A percentile compares a stretch with the other conserved stretches of the same genome.
These are phyloP conservation scores for Penicillium mononematosum DNA, from an alignment of 495 filamentous ascomycete species.

Conservation along the genomic window DNA sequence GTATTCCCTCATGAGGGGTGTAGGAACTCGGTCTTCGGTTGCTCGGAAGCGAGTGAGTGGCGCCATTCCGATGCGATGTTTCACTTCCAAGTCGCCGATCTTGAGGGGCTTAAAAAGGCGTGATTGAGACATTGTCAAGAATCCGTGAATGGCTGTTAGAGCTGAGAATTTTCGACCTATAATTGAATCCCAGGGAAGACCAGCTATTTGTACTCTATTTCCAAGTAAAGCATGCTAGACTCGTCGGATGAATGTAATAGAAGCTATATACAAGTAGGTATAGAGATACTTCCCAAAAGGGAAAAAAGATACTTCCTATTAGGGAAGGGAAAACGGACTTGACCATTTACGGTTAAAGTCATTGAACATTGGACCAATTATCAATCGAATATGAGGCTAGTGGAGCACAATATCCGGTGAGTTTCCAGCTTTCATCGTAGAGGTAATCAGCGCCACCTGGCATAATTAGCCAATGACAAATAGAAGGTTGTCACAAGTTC, in stretches of 20 bases:
- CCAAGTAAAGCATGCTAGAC: not conserved
- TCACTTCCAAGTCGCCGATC: constrained; percentile 41
- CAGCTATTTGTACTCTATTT: not conserved
- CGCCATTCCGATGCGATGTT: constrained; percentile 51
- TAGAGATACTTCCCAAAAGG: not conserved
- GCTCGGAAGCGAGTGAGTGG: constrained; percentile 52
- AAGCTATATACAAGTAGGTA: not conserved
- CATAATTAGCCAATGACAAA: not conserved
- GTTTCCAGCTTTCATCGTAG: not conserved
- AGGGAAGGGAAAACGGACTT: not conserved
- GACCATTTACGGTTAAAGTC: not conserved
- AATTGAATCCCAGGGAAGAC: not conserved
- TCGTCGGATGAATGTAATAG: not conserved
- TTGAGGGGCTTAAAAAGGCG: constrained; percentile 52
- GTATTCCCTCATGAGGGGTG: constrained; percentile 46
- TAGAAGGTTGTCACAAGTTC: not conserved
- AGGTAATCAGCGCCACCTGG: not conserved
- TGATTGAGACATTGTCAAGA: constrained; percentile 11
- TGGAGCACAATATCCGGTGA: not conserved
- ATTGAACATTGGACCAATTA: not conserved
- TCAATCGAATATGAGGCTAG: not conserved
- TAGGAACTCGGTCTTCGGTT: constrained; percentile 35
- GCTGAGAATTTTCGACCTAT: not conserved
- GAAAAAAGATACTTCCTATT: not conserved
- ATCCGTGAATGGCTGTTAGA: not conserved